Evolutionary conservation across 2,329 filamentous ascomycete species (phyloP), one percentile per base, ranked within the genome.

Genomic region (Ambrosiella cleistominuta): DNA sequence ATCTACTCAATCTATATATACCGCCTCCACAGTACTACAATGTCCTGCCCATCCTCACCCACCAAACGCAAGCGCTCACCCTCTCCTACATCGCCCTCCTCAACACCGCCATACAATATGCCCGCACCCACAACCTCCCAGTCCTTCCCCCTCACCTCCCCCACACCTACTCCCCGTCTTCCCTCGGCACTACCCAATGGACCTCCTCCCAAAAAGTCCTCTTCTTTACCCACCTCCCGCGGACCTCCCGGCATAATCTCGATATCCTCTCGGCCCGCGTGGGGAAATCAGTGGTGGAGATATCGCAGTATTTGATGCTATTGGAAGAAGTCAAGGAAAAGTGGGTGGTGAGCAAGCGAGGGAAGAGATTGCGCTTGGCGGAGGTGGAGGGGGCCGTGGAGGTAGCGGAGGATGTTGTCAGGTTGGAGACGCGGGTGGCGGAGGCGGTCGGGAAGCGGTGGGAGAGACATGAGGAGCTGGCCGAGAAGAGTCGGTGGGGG

Each of bases 121-220:
- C 74, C n/a, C 76, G 82, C 63, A 75, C 73, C 11, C 53, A 53
- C 12, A 49, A 52, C 5, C 49, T 45, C 49, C n/a, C 11, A 1
- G 37, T n/a, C 7, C 12, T 36, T 11, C 51, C 47, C 9, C 3
- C 27, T 35, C 8, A 11, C 17, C 47, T 8, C 17, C n/a, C n/a
- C 15, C 7, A 8, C 3, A 2, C 47, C 17, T 60, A 50, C 12
- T 36, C 42, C 7, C 8, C 56, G 15, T 76, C 82, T 62, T 75
- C 73, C 7, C 85, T 89, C 55, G 89, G 88, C 19, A 74, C 80
- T 35, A 81, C 82, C 0, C 63, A 70, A 9, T 97, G 91, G 91
- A 82, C 78, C 0, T 61, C 76, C 0, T 64, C 71, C 1, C 90
- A 96, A 65, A 95, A 95, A 66, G 71, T 76, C 1, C 63, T 72